Evolutionary conservation across 2,329 filamentous ascomycete genomes (phyloP), one percentile per base, ranked within the genome.

Genomic region (Fusarium nelsonii): DNA sequence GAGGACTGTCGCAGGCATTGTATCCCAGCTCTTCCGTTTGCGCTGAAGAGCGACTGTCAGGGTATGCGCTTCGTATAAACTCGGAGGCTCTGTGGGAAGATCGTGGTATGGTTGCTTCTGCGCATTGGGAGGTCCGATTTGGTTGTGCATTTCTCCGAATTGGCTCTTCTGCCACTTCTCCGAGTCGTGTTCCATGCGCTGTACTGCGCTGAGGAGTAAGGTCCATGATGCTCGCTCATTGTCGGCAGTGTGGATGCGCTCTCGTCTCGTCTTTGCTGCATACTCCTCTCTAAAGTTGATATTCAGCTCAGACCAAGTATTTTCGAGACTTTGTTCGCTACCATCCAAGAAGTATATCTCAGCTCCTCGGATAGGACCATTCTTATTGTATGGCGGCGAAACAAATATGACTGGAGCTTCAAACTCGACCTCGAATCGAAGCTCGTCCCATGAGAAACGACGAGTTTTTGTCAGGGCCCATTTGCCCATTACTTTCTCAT

Each of bases 141-240:
- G 16, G 28, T 53, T 67, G 41, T 77, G 78, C 44, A 65, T 64
- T 9, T 61, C 34, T 18, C 62, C 63, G 44, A 79, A 80, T 39
- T 82, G 79, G 0, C 56, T 30, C 8, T 71, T 23, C 58, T 84
- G 81, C 86, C 86, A 88, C 4, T 74, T 63, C n/a, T 76, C 71
- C 6, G 85, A 87, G 16, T 81, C 77, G 1, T 69, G 56, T 70
- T 88, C 86, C 80, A 87, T 85, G 16, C 74, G 73, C 56, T 88
- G 85, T 0, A 87, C 71, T 12, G 82, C 80, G 5, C 80, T 81
- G n/a, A 88, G 78, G 12, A 88, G 74, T 8, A 80, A 79, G 6
- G 85, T 78, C 86, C 86, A 88, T 1, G 85, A 86, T 4, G 84
- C 84, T n/a, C 81, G 76, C 71, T 88, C 86, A 56, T 87, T 86